A percentile compares a stretch with the other conserved stretches of the same genome.
These are phyloP conservation scores for Serendipita indica DNA, from an alignment of 768 basidiomycete genomes.

Conservation along the genomic window DNA sequence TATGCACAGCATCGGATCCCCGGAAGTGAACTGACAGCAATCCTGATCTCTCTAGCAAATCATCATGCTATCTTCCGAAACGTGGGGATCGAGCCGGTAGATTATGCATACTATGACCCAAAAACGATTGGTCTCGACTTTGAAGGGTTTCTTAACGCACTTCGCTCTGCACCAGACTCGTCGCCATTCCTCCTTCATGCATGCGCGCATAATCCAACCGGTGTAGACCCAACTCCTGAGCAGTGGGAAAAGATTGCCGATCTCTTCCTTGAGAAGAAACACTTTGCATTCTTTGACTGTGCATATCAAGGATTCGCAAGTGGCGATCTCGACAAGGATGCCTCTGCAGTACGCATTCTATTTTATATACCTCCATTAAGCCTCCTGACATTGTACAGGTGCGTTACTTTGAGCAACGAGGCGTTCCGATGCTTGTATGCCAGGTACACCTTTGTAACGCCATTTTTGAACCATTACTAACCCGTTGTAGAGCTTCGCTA, in stretches of 20 bases:
- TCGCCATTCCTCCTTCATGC: slow-evolving; percentile 87
- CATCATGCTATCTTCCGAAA: slow-evolving; percentile 86
- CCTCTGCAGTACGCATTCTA: slow-evolving; percentile 52
- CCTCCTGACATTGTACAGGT: slow-evolving; percentile 4
- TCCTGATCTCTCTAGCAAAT: slow-evolving; percentile 37
- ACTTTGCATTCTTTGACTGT: slow-evolving; percentile 88
- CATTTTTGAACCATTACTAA: neutral
- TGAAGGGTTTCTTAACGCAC: slow-evolving; percentile 41
- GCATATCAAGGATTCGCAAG: slow-evolving; percentile 97
- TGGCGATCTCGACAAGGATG: slow-evolving; percentile 81
- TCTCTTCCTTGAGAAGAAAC: slow-evolving; percentile 52
- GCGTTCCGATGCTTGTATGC: slow-evolving; percentile 70
- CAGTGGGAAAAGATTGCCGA: slow-evolving; percentile 74
- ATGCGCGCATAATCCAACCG: slow-evolving; percentile 95
- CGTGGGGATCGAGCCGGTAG: slow-evolving; percentile 71
- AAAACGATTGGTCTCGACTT: slow-evolving; percentile 80
- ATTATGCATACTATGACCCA: slow-evolving; percentile 91
- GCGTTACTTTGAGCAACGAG: slow-evolving; percentile 63
- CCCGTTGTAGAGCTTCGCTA: slow-evolving; percentile 74
- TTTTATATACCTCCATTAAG: slow-evolving; percentile 8
- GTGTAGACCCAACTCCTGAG: slow-evolving; percentile 78
- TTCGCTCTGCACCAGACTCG: slow-evolving; percentile 50
- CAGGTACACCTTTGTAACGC: slow-evolving; percentile 35
- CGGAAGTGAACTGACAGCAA: neutral
- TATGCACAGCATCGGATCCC: slow-evolving; percentile 25